phyloP scores from a whole-genome alignment of 306 rosid genomes.

The Prunus mongolica region DNA sequence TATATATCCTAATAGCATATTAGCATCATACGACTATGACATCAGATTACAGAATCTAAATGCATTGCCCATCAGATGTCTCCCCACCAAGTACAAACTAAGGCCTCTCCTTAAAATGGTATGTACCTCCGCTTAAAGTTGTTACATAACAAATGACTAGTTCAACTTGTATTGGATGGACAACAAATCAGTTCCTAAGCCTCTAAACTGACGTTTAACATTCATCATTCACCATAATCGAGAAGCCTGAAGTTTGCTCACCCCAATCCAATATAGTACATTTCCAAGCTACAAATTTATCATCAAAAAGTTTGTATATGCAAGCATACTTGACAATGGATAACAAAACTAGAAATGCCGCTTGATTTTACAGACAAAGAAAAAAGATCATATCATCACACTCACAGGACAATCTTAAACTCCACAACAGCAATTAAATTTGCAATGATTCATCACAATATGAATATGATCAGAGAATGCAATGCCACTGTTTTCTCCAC shows the following conservation, averaged over 20 bases:
- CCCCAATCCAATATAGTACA: background rate
- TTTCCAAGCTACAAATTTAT: background rate
- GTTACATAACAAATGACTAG: background rate
- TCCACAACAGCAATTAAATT: background rate
- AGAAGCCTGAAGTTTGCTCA: background rate
- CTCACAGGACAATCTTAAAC: background rate
- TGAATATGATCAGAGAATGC: background rate
- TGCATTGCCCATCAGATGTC: background rate
- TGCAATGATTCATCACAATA: background rate
- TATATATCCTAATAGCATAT: background rate
- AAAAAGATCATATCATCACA: background rate
- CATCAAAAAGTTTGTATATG: background rate
- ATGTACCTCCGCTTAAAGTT: background rate
- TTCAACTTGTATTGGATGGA: background rate
- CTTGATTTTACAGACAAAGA: background rate
- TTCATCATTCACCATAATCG: background rate
- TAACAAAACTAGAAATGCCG: background rate
- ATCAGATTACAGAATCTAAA: background rate
- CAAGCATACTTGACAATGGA: background rate
- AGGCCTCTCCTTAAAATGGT: background rate
- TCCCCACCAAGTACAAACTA: background rate
- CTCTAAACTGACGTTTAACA: background rate
- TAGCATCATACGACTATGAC: background rate
- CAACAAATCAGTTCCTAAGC: background rate
- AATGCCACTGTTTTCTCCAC: background rate